Evolutionary conservation across 2,329 filamentous ascomycete genomes (phyloP).

Genomic region (Allantophomopsis lycopodina): DNA sequence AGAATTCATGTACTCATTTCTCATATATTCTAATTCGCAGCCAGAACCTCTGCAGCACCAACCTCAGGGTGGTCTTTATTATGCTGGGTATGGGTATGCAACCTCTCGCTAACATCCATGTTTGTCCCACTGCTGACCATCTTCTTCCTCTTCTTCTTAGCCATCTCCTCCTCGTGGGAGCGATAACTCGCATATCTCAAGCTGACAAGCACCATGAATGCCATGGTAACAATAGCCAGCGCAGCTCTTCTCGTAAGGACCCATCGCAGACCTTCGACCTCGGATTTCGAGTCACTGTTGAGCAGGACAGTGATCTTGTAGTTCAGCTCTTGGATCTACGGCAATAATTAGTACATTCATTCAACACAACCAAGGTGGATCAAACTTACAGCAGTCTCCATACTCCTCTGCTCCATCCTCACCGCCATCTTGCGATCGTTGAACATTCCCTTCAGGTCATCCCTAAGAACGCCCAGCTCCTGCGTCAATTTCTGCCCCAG

Average conservation of each 20-base stretch:
- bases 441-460: slow-evolving; percentile 90
- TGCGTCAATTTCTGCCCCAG: slow-evolving; percentile 73
- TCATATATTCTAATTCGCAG: slow-evolving; percentile 30
- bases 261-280: slow-evolving; percentile 88
- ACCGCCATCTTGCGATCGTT: slow-evolving; percentile 92
- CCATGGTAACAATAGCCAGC: slow-evolving; percentile 53
- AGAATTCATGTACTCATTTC: background rate
- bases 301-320: slow-evolving; percentile 90
- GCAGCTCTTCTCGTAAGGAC: slow-evolving; percentile 54
- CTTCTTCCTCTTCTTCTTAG: slow-evolving; percentile 9
- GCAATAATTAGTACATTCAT: background rate
- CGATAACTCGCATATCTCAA: slow-evolving; percentile 45
- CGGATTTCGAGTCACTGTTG: slow-evolving; percentile 80
- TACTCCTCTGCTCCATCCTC: slow-evolving; percentile 70
- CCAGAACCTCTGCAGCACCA: slow-evolving; percentile 41
- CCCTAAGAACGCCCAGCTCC: slow-evolving; percentile 68
- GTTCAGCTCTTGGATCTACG: slow-evolving; percentile 78
- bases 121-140: slow-evolving; percentile 7
- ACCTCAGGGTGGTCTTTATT: slow-evolving; percentile 25
- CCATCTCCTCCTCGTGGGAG: slow-evolving; percentile 16
- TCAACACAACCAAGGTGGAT: slow-evolving; percentile 1
- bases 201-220: slow-evolving; percentile 41
- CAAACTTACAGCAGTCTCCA: slow-evolving; percentile 59
- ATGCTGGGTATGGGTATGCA: background rate
- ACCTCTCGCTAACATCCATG: slow-evolving; percentile 24